Percentiles rank a stretch among this genome's conserved stretches.
These are phyloP conservation scores for Sechiopsis laciniata DNA, from an alignment of 306 rosid genomes.

Conservation along the genomic window DNA sequence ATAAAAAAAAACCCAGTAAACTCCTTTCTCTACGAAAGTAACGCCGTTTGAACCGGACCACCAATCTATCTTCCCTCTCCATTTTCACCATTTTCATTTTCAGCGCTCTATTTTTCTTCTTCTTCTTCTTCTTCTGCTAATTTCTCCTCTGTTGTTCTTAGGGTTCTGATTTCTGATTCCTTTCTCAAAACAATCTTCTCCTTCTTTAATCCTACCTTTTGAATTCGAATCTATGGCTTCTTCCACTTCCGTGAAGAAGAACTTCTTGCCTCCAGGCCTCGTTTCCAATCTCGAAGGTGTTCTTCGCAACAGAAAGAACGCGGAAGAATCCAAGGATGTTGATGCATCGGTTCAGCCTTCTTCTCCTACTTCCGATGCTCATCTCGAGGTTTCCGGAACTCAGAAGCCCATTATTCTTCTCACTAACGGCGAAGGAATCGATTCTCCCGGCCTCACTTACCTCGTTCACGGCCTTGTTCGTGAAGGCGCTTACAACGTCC, in stretches of 20 bases:
- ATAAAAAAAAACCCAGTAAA: not conserved
- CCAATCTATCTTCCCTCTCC: conserved; percentile 29
- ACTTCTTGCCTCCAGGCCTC: conserved; percentile 75
- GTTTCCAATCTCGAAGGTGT: conserved; percentile 84
- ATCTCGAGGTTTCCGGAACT: conserved; percentile 25
- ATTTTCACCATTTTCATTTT: conserved; percentile 27
- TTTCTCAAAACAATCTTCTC: not conserved
- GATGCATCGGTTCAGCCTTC: conserved; percentile 32
- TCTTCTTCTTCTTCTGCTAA: not conserved
- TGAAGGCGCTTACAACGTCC: conserved; percentile 68
- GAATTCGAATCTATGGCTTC: conserved; percentile 32
- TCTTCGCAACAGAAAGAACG: conserved; percentile 44
- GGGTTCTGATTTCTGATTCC: conserved; percentile 59
- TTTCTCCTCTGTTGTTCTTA: conserved; percentile 32
- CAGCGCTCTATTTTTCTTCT: conserved; percentile 29
- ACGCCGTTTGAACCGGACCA: conserved; percentile 82
- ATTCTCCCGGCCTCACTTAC: conserved; percentile 65
- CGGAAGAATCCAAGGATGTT: conserved; percentile 35
- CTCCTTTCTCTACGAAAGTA: conserved; percentile 28
- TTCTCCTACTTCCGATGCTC: conserved; percentile 38
- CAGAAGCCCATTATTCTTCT: conserved; percentile 65
- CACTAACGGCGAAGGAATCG: conserved; percentile 72
- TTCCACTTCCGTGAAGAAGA: conserved; percentile 40
- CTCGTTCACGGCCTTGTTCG: conserved; percentile 75
- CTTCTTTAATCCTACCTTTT: not conserved